Evolutionary conservation across 1,284 basidiomycete genomes (phyloP).

Genomic region (Pulchroboletus neoregius): DNA sequence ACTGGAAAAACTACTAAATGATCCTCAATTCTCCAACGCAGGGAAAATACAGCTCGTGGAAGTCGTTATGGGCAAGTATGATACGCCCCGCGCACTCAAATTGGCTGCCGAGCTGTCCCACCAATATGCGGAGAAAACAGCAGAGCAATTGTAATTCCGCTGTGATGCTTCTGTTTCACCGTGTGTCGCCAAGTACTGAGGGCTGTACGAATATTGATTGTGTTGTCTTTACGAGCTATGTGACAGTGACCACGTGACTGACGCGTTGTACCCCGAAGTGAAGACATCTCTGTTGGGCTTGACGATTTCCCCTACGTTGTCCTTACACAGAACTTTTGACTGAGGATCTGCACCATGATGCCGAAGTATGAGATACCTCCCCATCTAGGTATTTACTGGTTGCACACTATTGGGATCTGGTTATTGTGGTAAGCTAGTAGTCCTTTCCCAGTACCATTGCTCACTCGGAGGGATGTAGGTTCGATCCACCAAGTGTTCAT

Average conservation of each 20-base stretch:
- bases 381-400: constrained; percentile 45
- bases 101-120: constrained; percentile 45
- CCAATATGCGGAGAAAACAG: constrained; percentile 16
- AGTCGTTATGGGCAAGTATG: constrained; percentile 68
- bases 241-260: constrained; percentile 27
- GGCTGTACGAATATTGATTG: constrained; percentile 4
- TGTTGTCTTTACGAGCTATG: constrained; percentile 49
- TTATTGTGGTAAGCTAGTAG: constrained; percentile 43
- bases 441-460: neutral
- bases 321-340: neutral
- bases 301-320: neutral
- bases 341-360: constrained; percentile 16
- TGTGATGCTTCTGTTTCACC: neutral
- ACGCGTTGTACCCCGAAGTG: constrained; percentile 21
- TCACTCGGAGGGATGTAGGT: constrained; percentile 35
- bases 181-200: neutral
- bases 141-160: constrained; percentile 15
- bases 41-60: constrained; percentile 76
- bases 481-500: constrained; percentile 59
- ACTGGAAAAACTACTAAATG: constrained; percentile 58
- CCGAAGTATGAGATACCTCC: constrained; percentile 34
- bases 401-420: constrained; percentile 48
- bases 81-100: constrained; percentile 67
- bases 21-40: constrained; percentile 53
- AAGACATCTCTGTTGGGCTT: neutral